Evolutionary conservation across 2,329 filamentous ascomycete species (phyloP).

Genomic region (Pyricularia grisea): DNA sequence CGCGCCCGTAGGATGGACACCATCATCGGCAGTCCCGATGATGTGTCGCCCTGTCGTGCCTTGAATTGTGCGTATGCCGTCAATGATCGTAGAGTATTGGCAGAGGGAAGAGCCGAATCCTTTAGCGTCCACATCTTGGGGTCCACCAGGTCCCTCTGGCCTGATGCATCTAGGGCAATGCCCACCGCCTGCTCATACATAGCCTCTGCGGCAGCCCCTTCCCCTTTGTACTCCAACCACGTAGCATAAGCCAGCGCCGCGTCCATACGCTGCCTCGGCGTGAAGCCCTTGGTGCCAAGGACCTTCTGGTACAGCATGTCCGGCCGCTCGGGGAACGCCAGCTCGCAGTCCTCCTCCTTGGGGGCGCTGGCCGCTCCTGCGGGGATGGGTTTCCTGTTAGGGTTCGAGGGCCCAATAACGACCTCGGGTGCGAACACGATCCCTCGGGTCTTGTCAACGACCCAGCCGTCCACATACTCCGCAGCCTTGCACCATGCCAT

Average conservation of each 20-base stretch:
- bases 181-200: conserved; percentile 70
- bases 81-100: conserved; percentile 64
- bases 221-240: conserved; percentile 69
- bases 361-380: conserved; percentile 54
- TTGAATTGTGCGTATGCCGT: conserved; percentile 73
- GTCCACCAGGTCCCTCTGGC: conserved; percentile 9
- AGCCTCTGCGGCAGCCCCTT: neutral
- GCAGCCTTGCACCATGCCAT: conserved; percentile 69
- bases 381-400: conserved; percentile 63
- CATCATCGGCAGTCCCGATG: conserved; percentile 70
- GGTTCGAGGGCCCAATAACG: conserved; percentile 77
- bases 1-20: conserved; percentile 76
- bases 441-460: conserved; percentile 57
- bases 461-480: conserved; percentile 73
- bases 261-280: conserved; percentile 66
- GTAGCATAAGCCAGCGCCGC: conserved; percentile 76
- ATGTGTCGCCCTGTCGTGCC: conserved; percentile 58
- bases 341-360: conserved; percentile 64
- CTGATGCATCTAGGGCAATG: conserved; percentile 43
- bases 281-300: conserved; percentile 71
- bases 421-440: conserved; percentile 63
- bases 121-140: conserved; percentile 51
- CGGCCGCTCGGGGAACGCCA: conserved; percentile 54
- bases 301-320: conserved; percentile 76
- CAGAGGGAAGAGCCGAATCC: conserved; percentile 47